phyloP scores from a whole-genome alignment of 768 basidiomycete species.

The Leccinellum albellum region DNA sequence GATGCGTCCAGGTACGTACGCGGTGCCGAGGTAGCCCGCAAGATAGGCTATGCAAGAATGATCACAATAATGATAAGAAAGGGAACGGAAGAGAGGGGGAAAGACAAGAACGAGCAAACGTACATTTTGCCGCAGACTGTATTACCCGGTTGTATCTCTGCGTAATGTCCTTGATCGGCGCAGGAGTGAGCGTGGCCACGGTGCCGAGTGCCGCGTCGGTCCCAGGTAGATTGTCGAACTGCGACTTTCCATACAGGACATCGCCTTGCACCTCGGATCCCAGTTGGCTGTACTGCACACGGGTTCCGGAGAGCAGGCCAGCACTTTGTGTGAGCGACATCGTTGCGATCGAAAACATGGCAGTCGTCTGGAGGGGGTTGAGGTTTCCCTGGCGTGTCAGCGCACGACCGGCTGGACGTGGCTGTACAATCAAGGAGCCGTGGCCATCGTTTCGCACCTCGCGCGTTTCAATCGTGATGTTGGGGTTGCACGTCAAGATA shows the following conservation, averaged over 20 bases:
- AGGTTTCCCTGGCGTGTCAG: constrained; percentile 24
- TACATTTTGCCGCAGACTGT: constrained; percentile 19
- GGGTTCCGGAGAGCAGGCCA: not conserved
- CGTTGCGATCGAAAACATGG: constrained; percentile 22
- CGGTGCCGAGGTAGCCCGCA: constrained; percentile 20
- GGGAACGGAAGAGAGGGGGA: not conserved
- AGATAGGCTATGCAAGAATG: constrained; percentile 12
- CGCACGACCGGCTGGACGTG: constrained; percentile 3
- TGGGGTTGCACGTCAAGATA: constrained; percentile 20
- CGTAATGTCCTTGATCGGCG: constrained; percentile 16
- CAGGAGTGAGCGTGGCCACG: not conserved
- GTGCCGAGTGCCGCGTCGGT: not conserved
- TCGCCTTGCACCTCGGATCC: constrained; percentile 19
- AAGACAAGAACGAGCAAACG: not conserved
- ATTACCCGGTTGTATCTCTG: constrained; percentile 18
- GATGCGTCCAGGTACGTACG: constrained; percentile 30
- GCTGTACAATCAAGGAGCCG: constrained; percentile 18
- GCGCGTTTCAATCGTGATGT: constrained; percentile 24
- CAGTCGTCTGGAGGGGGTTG: constrained; percentile 19
- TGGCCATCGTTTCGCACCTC: constrained; percentile 22
- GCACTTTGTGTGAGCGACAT: constrained; percentile 2
- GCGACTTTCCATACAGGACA: constrained; percentile 18
- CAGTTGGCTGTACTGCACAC: not conserved
- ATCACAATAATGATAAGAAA: not conserved
- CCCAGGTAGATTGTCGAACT: constrained; percentile 11